phyloP scores from a whole-genome alignment of 495 filamentous ascomycete genomes.

The Aspergillus ostianus region DNA sequence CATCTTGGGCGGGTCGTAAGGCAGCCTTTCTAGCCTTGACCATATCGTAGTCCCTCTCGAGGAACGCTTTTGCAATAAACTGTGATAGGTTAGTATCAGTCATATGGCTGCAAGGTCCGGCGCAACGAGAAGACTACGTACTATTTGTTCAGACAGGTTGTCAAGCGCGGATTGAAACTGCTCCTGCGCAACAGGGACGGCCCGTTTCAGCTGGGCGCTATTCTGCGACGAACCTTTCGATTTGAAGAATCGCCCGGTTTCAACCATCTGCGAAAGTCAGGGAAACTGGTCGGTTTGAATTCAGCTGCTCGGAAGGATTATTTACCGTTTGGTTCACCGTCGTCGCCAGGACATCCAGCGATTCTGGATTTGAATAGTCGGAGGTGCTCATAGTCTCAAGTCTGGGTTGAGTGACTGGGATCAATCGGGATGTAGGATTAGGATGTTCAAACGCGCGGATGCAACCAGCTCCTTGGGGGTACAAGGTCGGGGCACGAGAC shows the following conservation, averaged over 20 bases:
- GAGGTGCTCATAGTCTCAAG: conserved; percentile 28
- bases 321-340: conserved; percentile 49
- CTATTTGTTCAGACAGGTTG: conserved; percentile 52
- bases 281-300: background rate
- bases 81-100: conserved; percentile 24
- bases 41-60: conserved; percentile 46
- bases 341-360: conserved; percentile 40
- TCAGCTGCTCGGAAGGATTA: background rate
- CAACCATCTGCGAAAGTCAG: conserved; percentile 43
- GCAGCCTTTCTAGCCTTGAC: conserved; percentile 36
- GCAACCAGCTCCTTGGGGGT: background rate
- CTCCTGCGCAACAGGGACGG: conserved; percentile 44
- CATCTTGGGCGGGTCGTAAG: conserved; percentile 30
- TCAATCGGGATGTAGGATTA: background rate
- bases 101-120: background rate
- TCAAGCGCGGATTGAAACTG: conserved; percentile 50
- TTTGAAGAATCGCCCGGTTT: conserved; percentile 49
- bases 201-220: conserved; percentile 38
- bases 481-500: too few species aligned
- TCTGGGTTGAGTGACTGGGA: background rate
- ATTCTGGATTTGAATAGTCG: conserved; percentile 38
- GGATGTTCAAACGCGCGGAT: background rate
- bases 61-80: conserved; percentile 47
- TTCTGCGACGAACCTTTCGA: conserved; percentile 36
- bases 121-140: conserved; percentile 26